Percentiles rank a stretch among this genome's conserved stretches.
Evolutionary conservation across 2,329 filamentous ascomycete species (phyloP).

Genomic region (Thielaviopsis ethacetica): DNA sequence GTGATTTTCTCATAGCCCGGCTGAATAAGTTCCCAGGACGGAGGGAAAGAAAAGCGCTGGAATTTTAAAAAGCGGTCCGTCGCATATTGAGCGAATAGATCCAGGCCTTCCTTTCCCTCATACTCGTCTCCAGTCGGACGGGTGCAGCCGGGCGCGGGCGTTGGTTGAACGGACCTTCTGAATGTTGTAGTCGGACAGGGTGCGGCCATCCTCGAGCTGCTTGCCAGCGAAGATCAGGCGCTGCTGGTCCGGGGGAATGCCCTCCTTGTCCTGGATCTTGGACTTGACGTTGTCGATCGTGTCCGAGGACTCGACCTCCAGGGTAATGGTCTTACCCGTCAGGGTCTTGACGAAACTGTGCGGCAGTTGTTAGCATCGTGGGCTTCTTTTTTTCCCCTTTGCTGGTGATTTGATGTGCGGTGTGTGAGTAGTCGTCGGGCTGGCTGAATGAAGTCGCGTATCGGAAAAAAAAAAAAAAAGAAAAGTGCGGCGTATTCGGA

Average conservation of each 20-base stretch:
- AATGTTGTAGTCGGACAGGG: slow-evolving; percentile 97
- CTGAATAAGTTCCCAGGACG: neutral
- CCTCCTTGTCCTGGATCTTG: slow-evolving; percentile 99
- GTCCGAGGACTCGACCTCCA: slow-evolving; percentile 97
- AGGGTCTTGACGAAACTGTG: slow-evolving; percentile 98
- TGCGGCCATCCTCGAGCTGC: slow-evolving; percentile 97
- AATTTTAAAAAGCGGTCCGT: neutral
- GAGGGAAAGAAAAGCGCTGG: neutral
- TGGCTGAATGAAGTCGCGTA: neutral
- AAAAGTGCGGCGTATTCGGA: neutral
- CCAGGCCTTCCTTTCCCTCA: neutral
- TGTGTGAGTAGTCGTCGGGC: neutral
- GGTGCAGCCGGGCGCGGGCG: neutral
- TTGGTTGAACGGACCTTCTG: slow-evolving; percentile 63
- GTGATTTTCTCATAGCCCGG: neutral
- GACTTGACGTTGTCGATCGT: slow-evolving; percentile 99
- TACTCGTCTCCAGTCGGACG: neutral
- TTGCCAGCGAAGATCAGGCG: slow-evolving; percentile 97
- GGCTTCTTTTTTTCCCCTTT: neutral
- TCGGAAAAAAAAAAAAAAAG: neutral
- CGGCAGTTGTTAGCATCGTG: slow-evolving; percentile 15
- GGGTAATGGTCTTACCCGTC: slow-evolving; percentile 99
- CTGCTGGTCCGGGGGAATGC: slow-evolving; percentile 95
- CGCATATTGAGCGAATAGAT: neutral
- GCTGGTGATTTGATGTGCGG: slow-evolving; percentile 9